These are phyloP conservation scores for Podospora bellae-mahoneyi DNA, from an alignment of 495 filamentous ascomycete species.

Conservation along the genomic window DNA sequence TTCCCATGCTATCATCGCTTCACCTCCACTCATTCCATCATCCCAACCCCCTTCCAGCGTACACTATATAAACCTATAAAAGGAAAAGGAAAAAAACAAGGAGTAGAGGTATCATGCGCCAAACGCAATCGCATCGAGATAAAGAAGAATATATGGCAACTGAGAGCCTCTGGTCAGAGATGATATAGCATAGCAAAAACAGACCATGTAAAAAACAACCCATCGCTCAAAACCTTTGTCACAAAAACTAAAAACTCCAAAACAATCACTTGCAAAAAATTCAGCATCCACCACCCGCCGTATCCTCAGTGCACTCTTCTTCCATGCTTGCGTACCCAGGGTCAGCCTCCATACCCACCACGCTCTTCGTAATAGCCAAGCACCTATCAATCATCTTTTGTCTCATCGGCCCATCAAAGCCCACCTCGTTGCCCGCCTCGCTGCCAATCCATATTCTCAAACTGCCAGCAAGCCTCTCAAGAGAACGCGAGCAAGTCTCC, in stretches of 20 bases:
- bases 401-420: constrained; percentile 45
- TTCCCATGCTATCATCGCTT: not conserved
- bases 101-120: not conserved
- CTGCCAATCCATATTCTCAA: constrained; percentile 56
- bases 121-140: not conserved
- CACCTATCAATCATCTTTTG: constrained; percentile 49
- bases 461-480: constrained; percentile 53
- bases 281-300: constrained; percentile 24
- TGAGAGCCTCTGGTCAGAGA: not conserved
- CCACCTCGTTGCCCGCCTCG: constrained; percentile 39
- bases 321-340: constrained; percentile 54
- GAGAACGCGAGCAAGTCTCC: constrained; percentile 40
- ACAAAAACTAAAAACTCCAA: not conserved
- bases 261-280: not conserved
- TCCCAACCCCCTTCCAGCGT: not conserved
- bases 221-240: not conserved
- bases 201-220: not conserved
- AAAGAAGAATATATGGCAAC: not conserved
- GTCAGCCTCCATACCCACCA: constrained; percentile 52
- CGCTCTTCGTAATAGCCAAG: constrained; percentile 44
- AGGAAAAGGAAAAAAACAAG: not conserved
- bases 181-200: not conserved
- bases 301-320: constrained; percentile 32
- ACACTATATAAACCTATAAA: not conserved
- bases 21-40: not conserved